Evolutionary conservation across 371 early-diverging fungal species (phyloP).

Genomic region (Coemansia sp.): DNA sequence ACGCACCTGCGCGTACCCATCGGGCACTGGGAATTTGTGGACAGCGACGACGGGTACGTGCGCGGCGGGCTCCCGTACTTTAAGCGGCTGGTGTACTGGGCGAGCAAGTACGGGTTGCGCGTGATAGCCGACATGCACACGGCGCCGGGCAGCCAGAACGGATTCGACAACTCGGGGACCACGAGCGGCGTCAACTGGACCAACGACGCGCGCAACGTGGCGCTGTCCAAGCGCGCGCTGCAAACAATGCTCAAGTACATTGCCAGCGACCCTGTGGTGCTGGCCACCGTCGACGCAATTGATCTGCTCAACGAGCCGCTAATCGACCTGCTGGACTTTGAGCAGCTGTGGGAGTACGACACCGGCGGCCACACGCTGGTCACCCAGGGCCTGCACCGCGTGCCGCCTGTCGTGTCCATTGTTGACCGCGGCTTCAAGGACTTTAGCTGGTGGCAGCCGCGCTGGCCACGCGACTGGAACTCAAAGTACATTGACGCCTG

Average conservation of each 20-base stretch:
- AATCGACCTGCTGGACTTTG: slow-evolving; percentile 39
- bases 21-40: slow-evolving; percentile 71
- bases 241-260: slow-evolving; percentile 40
- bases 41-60: slow-evolving; percentile 61
- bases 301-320: slow-evolving; percentile 54
- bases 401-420: slow-evolving; percentile 28
- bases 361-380: slow-evolving; percentile 34
- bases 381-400: slow-evolving; percentile 21
- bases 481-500: slow-evolving; percentile 34
- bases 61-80: slow-evolving; percentile 54
- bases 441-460: slow-evolving; percentile 46
- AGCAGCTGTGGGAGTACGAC: slow-evolving; percentile 44
- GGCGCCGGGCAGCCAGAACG: slow-evolving; percentile 61
- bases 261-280: slow-evolving; percentile 33
- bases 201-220: slow-evolving; percentile 30
- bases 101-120: slow-evolving; percentile 56
- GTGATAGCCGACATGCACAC: slow-evolving; percentile 65
- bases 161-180: slow-evolving; percentile 47
- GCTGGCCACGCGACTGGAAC: slow-evolving; percentile 44
- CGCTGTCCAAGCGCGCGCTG: slow-evolving; percentile 38
- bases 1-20: slow-evolving; percentile 74
- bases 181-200: slow-evolving; percentile 43
- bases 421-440: slow-evolving; percentile 52
- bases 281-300: slow-evolving; percentile 38
- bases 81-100: slow-evolving; percentile 60